Percentiles rank a stretch among this genome's conserved stretches.
Evolutionary conservation across 164 flowering plant genomes (phyloP).

Genomic region (Nymphaea thermarum): DNA sequence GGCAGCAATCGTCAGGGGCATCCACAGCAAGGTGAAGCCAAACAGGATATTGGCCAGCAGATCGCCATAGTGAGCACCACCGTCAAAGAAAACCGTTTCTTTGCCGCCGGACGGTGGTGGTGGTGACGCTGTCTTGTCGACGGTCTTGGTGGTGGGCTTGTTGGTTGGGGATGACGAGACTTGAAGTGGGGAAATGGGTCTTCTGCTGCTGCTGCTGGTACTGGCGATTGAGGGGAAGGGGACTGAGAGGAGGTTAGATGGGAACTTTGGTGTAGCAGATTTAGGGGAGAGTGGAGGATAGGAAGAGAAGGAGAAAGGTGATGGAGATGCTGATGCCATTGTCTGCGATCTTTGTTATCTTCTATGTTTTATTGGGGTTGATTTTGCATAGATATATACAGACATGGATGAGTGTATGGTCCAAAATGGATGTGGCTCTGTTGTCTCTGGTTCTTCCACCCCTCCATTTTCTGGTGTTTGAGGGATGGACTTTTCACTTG

Average conservation of each 20-base stretch:
- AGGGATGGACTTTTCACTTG: no score
- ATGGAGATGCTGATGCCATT: background rate
- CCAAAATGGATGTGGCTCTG: background rate
- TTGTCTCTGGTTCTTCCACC: background rate
- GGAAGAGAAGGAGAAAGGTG: conserved; percentile 7
- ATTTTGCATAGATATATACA: background rate
- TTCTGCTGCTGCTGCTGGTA: conserved; percentile 4
- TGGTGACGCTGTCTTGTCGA: conserved; percentile 8
- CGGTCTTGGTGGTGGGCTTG: conserved; percentile 25
- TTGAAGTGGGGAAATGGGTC: conserved; percentile 26
- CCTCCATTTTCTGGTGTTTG: background rate
- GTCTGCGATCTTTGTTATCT: no score
- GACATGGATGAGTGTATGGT: background rate
- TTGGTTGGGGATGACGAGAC: conserved; percentile 49
- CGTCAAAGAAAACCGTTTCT: conserved; percentile 77
- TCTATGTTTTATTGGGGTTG: background rate
- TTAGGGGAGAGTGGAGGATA: conserved; percentile 14
- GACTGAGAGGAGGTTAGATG: conserved; percentile 8
- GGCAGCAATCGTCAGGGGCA: conserved; percentile 82
- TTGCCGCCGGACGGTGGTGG: conserved; percentile 9
- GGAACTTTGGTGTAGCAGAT: conserved; percentile 20
- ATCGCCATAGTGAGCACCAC: conserved; percentile 97
- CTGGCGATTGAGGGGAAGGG: conserved; percentile 16
- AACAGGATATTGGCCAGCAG: conserved; percentile 65
- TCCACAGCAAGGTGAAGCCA: conserved; percentile 91